Base-by-base conservation (phyloP, 768 basidiomycete species). In the Trichaptum fuscoviolaceum region DNA sequence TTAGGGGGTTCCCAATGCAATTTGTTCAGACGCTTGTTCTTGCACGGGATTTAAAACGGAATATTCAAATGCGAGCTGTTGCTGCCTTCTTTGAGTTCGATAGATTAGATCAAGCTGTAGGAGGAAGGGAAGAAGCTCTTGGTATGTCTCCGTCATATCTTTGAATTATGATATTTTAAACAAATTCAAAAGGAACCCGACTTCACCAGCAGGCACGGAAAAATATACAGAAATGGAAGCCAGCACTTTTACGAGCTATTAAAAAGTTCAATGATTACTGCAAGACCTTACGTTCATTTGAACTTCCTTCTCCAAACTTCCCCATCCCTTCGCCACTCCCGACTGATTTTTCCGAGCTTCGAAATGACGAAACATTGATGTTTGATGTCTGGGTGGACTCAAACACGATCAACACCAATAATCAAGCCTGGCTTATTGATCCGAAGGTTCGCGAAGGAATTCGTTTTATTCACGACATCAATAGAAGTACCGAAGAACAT, bases 11-110 rank as follows among this genome's bases (percentile, higher is more conserved):
- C 8, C 67, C 73, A 18, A 60, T 75, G 2, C 70, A 76, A 7
- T 78, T 78, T 65, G 71, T 79, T 1, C 67, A 67, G 1, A 72
- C 69, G 0, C 73, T 82, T 0, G 64, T 81, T 0, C 70, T 79
- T 65, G 77, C 75, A 2, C 70, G 73, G 0, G 78, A 81, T 66
- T 70, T 80, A 27, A 82, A 81, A 65, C 77, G 79, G 24, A 79
- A 76, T 63, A 77, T 81, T 6, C 66, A 75, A 9, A 77, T 76
- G 64, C 67, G 71, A 18, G 76, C 75, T 0, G 72, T 79, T 10
- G 72, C 73, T 0, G 73, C 73, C 18, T 79, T 81, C 59, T 77
- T 77, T 30, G 77, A 80, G 58, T 78, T 76, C 75, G 78, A 81
- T 20, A 71, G 69, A 18, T 69, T 79, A 1, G 75, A 79, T 63